Percentiles rank a stretch among this genome's conserved stretches.
phyloP scores from a whole-genome alignment of 352 stramenopile species.

The Pythium brachiatum region DNA sequence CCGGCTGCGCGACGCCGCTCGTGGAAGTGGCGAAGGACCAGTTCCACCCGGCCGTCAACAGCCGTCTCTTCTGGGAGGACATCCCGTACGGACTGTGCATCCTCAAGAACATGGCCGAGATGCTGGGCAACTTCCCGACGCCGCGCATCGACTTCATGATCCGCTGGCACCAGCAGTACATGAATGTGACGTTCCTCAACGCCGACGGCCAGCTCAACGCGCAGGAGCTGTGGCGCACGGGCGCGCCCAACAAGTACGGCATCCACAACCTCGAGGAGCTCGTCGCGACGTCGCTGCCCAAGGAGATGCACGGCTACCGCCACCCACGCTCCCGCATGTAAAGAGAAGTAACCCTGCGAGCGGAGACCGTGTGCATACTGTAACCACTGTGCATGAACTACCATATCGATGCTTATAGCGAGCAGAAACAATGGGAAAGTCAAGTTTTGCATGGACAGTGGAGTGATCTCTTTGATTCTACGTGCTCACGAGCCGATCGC shows the following conservation, averaged over 20 bases:
- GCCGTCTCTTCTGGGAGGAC: constrained; percentile 91
- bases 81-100: constrained; percentile 92
- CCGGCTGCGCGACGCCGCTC: constrained; percentile 86
- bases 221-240: constrained; percentile 84
- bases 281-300: constrained; percentile 86
- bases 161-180: constrained; percentile 91
- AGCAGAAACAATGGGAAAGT: neutral
- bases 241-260: constrained; percentile 89
- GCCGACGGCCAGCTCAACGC: constrained; percentile 88
- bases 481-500: constrained; percentile 21
- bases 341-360: neutral
- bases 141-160: constrained; percentile 93
- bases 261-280: constrained; percentile 90
- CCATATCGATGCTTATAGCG: neutral
- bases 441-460: neutral
- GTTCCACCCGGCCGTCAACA: constrained; percentile 84
- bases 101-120: constrained; percentile 92
- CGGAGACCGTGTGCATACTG: neutral
- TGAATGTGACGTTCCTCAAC: constrained; percentile 86
- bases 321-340: constrained; percentile 87
- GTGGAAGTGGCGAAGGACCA: constrained; percentile 68
- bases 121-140: constrained; percentile 91
- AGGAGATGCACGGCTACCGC: constrained; percentile 85
- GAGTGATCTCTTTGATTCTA: neutral
- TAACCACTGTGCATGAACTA: too few relatives aligned